Evolutionary conservation across 768 basidiomycete genomes (phyloP).

Genomic region (Suillus subalutaceus): DNA sequence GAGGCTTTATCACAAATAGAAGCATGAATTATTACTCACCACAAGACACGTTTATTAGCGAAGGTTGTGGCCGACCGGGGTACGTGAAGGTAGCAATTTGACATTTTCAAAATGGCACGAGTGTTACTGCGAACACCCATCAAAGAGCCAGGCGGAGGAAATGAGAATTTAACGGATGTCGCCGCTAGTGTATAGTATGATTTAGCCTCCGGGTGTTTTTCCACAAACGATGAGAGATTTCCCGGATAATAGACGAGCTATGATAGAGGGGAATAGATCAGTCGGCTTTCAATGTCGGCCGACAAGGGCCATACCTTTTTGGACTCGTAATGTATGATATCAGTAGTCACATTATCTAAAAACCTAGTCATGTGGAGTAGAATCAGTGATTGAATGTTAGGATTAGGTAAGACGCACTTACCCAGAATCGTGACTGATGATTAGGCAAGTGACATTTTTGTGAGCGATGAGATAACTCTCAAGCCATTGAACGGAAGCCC

Average conservation of each 20-base stretch:
- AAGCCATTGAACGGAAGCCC: slow-evolving; percentile 87
- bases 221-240: slow-evolving; percentile 89
- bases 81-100: slow-evolving; percentile 93
- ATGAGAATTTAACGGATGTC: slow-evolving; percentile 91
- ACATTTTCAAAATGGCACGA: slow-evolving; percentile 91
- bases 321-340: slow-evolving; percentile 95
- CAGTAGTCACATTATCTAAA: slow-evolving; percentile 92
- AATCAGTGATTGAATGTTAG: slow-evolving; percentile 13
- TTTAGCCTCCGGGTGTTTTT: slow-evolving; percentile 87
- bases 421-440: slow-evolving; percentile 97
- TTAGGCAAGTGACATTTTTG: slow-evolving; percentile 85
- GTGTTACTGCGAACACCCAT: slow-evolving; percentile 98
- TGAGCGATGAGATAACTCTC: slow-evolving; percentile 85
- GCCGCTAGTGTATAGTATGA: slow-evolving; percentile 97
- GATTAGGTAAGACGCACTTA: slow-evolving; percentile 37
- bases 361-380: slow-evolving; percentile 53
- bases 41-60: slow-evolving; percentile 86
- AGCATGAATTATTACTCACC: slow-evolving; percentile 27
- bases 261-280: slow-evolving; percentile 17
- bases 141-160: slow-evolving; percentile 93
- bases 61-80: slow-evolving; percentile 79
- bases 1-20: slow-evolving; percentile 2
- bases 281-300: slow-evolving; percentile 18
- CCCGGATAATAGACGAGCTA: slow-evolving; percentile 93
- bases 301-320: slow-evolving; percentile 66